Evolutionary conservation across 164 flowering plant species (phyloP), one percentile per base, ranked within the genome.

Genomic region (Stephania cephalantha): DNA sequence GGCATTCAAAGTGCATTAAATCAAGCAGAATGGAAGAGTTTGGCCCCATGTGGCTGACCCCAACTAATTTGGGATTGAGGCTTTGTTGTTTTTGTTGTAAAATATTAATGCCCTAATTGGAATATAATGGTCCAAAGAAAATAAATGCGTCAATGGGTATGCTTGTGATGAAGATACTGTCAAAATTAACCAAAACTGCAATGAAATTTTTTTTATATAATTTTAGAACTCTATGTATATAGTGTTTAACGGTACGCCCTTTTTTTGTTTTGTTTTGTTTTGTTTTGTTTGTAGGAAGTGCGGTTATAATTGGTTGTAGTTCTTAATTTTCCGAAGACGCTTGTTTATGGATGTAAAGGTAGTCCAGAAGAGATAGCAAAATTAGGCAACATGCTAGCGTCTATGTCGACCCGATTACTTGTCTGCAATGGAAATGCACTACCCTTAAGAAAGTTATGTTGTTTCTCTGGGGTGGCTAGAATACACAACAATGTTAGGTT

Each of bases 391-490:
- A 90, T 92, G 97, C 71, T 83, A 9, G 80, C 82, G 29, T 66
- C 86, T 71, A 76, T 71, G 12, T 80, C 92, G 48, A 75, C 87
- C 1, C 82, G 93, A 74, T 74, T 88, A 68, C 87, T 88, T 17
- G 74, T 88, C 13, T 85, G 79, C 67, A 80, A 80, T 71, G 88
- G 94, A 63, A 87, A 83, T 68, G 82, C 85, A 20, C 72, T 82
- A 68, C 84, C 88, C 0, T 75, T 76, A 6, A 74, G 74, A 30
- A 88, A 79, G 79, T 71, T 86, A 9, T 72, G 78, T 6, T 53
- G 72, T 70, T 70, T 82, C 72, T 78, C 82, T 25, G 73, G 79
- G 68, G 66, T 55, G 55, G 72, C 84, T 64, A 79, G 77, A 68
- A 71, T 84, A 18, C 83, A 76, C 50, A 79, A 78, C 2, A 77